These are phyloP conservation scores for Fraxinus dipetala DNA, from an alignment of 305 asterid species.

Conservation along the genomic window DNA sequence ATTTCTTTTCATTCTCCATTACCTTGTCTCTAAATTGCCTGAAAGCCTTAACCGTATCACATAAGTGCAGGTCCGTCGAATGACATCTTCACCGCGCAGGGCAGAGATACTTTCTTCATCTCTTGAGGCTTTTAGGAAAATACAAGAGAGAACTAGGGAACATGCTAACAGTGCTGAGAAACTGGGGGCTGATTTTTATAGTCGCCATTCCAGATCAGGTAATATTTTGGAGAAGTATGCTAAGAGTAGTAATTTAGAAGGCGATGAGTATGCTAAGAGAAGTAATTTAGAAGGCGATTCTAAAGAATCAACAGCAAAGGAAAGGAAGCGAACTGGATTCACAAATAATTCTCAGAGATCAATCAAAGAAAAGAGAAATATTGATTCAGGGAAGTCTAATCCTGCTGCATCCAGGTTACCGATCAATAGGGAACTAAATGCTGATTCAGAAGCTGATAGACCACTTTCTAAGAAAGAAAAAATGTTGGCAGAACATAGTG, in stretches of 20 bases:
- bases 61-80: conserved; percentile 80
- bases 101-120: conserved; percentile 97
- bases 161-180: conserved; percentile 38
- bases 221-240: conserved; percentile 34
- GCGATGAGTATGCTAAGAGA: conserved; percentile 31
- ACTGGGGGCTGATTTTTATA: conserved; percentile 41
- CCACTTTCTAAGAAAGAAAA: conserved; percentile 51
- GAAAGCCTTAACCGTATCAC: conserved; percentile 6
- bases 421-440: conserved; percentile 42
- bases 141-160: conserved; percentile 68
- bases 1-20: conserved; percentile 12
- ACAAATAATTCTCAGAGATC: conserved; percentile 42
- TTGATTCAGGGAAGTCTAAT: conserved; percentile 41
- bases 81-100: conserved; percentile 97
- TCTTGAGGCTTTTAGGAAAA: conserved; percentile 93
- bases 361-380: conserved; percentile 54
- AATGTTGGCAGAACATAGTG: conserved; percentile 33
- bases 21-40: not conserved
- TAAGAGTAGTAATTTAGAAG: conserved; percentile 34
- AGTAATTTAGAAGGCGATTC: conserved; percentile 34
- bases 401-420: conserved; percentile 47
- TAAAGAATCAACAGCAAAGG: conserved; percentile 37
- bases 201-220: conserved; percentile 36
- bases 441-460: conserved; percentile 48
- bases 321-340: conserved; percentile 37